These are phyloP conservation scores for Gautieria morchelliformis DNA, from an alignment of 768 basidiomycete species.

Conservation along the genomic window DNA sequence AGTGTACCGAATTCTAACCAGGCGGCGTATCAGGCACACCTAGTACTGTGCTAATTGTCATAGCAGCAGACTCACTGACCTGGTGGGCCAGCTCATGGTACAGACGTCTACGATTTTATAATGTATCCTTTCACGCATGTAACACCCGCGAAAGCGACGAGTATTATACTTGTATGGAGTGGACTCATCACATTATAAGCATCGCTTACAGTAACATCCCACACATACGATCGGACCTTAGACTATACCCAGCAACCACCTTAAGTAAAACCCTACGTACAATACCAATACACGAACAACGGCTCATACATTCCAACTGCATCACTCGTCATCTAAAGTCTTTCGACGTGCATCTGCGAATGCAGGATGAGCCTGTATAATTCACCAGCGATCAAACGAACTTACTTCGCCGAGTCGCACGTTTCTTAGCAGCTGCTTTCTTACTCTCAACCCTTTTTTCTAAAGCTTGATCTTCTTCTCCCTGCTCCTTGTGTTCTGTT, in stretches of 20 bases:
- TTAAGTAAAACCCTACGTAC: background rate
- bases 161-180: no score
- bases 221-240: no score
- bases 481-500: constrained; percentile 72
- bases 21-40: no score
- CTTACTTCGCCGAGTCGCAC: constrained; percentile 42
- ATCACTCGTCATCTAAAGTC: background rate
- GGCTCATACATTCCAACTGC: background rate
- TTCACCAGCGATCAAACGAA: background rate
- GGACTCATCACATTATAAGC: no score
- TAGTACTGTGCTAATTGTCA: no score
- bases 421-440: constrained; percentile 70
- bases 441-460: constrained; percentile 81
- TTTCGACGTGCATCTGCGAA: background rate
- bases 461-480: constrained; percentile 84
- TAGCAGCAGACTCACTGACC: no score
- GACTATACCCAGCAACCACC: background rate
- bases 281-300: background rate
- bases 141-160: no score
- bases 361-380: background rate
- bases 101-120: no score
- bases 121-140: no score
- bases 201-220: no score
- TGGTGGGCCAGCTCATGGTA: no score
- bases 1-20: no score